Conservation (phyloP, 1,284 basidiomycete species). For the Austroboletus olivaceoglutinosus region DNA sequence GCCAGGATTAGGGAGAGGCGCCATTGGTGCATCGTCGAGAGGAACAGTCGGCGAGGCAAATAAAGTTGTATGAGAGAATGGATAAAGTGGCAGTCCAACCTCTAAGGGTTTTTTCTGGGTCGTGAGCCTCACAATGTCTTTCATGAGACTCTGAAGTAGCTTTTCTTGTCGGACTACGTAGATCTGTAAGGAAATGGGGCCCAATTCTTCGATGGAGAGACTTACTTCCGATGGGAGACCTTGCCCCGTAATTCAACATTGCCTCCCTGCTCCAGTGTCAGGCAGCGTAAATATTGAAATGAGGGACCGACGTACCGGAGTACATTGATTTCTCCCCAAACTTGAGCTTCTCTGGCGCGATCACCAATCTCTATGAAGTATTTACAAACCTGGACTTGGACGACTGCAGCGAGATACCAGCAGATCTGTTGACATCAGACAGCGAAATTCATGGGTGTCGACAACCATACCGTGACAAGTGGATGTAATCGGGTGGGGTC, state of each 20-base stretch:
- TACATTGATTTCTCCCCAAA: constrained; percentile 83
- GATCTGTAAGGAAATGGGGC: constrained; percentile 15
- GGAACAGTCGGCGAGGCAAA: constrained; percentile 45
- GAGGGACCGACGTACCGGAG: constrained; percentile 49
- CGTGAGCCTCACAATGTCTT: constrained; percentile 78
- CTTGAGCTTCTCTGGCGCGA: constrained; percentile 62
- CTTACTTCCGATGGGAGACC: constrained; percentile 81
- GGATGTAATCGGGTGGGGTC: constrained; percentile 78
- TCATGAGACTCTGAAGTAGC: constrained; percentile 78
- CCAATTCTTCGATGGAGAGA: constrained; percentile 11
- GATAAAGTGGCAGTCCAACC: constrained; percentile 74
- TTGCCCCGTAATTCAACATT: constrained; percentile 73
- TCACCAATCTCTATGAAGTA: constrained; percentile 77
- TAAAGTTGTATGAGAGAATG: constrained; percentile 66
- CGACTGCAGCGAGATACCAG: constrained; percentile 83
- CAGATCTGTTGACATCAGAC: constrained; percentile 58
- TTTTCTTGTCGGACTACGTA: constrained; percentile 70
- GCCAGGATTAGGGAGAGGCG: constrained; percentile 39
- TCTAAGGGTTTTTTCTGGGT: constrained; percentile 72
- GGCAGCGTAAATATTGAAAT: constrained; percentile 1
- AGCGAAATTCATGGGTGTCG: constrained; percentile 7
- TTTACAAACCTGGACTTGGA: constrained; percentile 80
- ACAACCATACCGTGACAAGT: constrained; percentile 63
- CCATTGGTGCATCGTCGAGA: constrained; percentile 26
- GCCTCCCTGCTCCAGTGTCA: constrained; percentile 53